phyloP scores from a whole-genome alignment of 108 stramenopile species.

The Cylindrotheca fusiformis region DNA sequence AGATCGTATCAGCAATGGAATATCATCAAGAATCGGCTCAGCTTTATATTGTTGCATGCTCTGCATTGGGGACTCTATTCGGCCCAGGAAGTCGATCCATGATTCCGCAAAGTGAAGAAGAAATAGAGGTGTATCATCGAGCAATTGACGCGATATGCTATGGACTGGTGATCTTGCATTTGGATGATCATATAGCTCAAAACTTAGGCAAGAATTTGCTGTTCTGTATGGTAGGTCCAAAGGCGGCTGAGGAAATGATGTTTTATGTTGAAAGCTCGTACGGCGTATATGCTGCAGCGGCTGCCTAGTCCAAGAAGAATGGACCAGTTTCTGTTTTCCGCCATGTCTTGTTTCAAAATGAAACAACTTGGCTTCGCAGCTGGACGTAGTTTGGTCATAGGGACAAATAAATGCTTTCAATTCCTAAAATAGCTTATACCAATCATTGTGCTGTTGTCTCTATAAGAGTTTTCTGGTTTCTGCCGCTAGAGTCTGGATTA shows the following conservation, averaged over 20 bases:
- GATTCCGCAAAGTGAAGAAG: background rate
- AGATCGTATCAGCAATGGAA: constrained; percentile 9
- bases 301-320: background rate
- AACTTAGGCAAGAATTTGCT: constrained; percentile 6
- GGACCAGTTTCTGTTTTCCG: no score
- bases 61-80: constrained; percentile 10
- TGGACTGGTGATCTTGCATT: constrained; percentile 2
- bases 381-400: no score
- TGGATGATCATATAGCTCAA: constrained; percentile 15
- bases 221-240: constrained; percentile 2
- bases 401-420: no score
- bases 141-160: background rate
- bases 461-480: no score
- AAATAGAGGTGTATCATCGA: constrained; percentile 6
- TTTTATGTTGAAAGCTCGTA: constrained; percentile 4
- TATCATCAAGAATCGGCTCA: constrained; percentile 7
- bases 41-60: constrained; percentile 13
- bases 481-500: no score
- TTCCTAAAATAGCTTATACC: no score
- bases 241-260: constrained; percentile 10
- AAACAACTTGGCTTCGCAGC: no score
- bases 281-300: background rate
- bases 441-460: no score
- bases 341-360: no score
- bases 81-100: constrained; percentile 1